Evolutionary conservation across 2,329 filamentous ascomycete species (phyloP).

Genomic region (Pyrenochaeta sp.): DNA sequence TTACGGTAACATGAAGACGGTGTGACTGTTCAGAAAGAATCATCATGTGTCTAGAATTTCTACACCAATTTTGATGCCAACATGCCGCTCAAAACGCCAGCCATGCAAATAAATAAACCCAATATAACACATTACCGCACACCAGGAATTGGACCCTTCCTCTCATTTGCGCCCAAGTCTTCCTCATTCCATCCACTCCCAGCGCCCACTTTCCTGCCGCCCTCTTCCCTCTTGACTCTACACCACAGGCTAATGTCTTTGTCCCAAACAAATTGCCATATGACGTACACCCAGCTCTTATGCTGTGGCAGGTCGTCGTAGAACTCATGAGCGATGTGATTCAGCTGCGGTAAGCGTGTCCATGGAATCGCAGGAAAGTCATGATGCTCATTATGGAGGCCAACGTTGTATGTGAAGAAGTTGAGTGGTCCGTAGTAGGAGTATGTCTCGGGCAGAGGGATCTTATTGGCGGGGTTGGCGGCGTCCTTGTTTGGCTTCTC

Average conservation of each 20-base stretch:
- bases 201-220: constrained; percentile 67
- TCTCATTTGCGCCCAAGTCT: constrained; percentile 58
- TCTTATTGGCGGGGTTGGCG: constrained; percentile 59
- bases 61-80: not conserved
- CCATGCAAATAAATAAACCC: not conserved
- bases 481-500: constrained; percentile 61
- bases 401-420: constrained; percentile 94
- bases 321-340: constrained; percentile 86
- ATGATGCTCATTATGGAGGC: constrained; percentile 98
- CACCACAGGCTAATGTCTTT: constrained; percentile 88
- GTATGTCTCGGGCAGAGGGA: constrained; percentile 85
- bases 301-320: constrained; percentile 88
- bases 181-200: constrained; percentile 55
- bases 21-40: no score
- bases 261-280: constrained; percentile 96
- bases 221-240: constrained; percentile 89
- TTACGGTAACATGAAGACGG: no score
- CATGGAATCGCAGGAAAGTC: constrained; percentile 97
- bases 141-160: constrained; percentile 56
- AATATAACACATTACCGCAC: constrained; percentile 29
- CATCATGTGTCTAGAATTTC: no score
- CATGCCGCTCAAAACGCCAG: constrained; percentile 9
- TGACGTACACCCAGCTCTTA: constrained; percentile 88
- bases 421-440: constrained; percentile 96
- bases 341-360: constrained; percentile 81